Evolutionary conservation across 306 rosid species (phyloP).

Genomic region (Coriaria nepalensis): DNA sequence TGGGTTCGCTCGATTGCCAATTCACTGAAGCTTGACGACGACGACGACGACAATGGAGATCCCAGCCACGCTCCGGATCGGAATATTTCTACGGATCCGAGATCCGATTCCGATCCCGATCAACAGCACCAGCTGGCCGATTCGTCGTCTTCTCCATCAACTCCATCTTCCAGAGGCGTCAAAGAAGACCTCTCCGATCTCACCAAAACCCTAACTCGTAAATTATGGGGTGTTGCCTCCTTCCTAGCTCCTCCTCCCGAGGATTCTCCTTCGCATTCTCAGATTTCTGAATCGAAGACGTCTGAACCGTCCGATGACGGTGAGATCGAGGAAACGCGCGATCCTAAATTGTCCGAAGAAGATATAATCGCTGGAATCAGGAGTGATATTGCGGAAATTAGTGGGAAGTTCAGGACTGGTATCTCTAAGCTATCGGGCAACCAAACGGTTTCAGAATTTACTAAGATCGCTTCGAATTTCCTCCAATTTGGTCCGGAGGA

Average conservation of each 20-base stretch:
- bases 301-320: conserved; percentile 9
- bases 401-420: conserved; percentile 66
- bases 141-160: conserved; percentile 23
- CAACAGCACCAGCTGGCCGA: not conserved
- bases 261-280: conserved; percentile 9
- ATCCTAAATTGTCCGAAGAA: conserved; percentile 31
- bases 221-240: conserved; percentile 84
- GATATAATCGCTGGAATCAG: conserved; percentile 77
- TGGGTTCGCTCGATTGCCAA: conserved; percentile 68
- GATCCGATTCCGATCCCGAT: conserved; percentile 14
- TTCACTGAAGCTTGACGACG: conserved; percentile 67
- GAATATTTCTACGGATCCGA: conserved; percentile 20
- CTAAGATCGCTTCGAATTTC: conserved; percentile 85
- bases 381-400: conserved; percentile 75
- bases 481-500: conserved; percentile 68
- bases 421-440: conserved; percentile 63
- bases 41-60: conserved; percentile 21
- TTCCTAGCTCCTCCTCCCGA: conserved; percentile 86
- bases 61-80: conserved; percentile 12
- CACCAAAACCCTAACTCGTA: conserved; percentile 54
- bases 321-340: not conserved
- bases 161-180: conserved; percentile 56
- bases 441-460: conserved; percentile 57
- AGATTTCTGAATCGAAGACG: conserved; percentile 17
- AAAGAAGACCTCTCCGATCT: conserved; percentile 73